Evolutionary conservation across 306 rosid genomes (phyloP).

Genomic region (Inga leiocalycina): DNA sequence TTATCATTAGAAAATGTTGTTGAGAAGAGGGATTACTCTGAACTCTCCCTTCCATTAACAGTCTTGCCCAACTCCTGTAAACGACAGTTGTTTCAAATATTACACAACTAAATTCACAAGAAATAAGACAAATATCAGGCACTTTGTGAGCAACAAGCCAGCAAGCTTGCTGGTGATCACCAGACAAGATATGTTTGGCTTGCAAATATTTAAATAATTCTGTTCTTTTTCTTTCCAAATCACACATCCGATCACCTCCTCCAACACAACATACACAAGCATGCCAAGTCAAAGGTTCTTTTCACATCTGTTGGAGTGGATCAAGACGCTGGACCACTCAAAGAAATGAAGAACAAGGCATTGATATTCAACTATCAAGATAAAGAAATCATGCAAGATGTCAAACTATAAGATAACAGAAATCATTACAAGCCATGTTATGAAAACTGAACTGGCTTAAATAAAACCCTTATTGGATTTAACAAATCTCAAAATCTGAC

Average conservation of each 20-base stretch:
- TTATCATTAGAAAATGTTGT: slow-evolving; percentile 12
- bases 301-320: slow-evolving; percentile 10
- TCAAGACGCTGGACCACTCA: slow-evolving; percentile 1
- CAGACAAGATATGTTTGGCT: slow-evolving; percentile 10
- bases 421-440: not conserved
- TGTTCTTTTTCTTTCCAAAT: slow-evolving; percentile 13
- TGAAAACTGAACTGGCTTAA: not conserved
- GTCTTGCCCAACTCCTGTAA: slow-evolving; percentile 60
- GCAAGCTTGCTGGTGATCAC: slow-evolving; percentile 17
- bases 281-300: not conserved
- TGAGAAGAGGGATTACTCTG: slow-evolving; percentile 52
- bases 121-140: slow-evolving; percentile 30
- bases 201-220: slow-evolving; percentile 6
- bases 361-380: slow-evolving; percentile 15
- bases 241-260: slow-evolving; percentile 11
- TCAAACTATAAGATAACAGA: slow-evolving; percentile 14
- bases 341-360: not conserved
- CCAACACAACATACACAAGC: slow-evolving; percentile 14
- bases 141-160: slow-evolving; percentile 1
- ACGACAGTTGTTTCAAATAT: slow-evolving; percentile 28
- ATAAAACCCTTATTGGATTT: slow-evolving; percentile 22
- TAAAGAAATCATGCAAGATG: slow-evolving; percentile 20
- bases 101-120: slow-evolving; percentile 16
- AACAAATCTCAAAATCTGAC: slow-evolving; percentile 18
- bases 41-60: slow-evolving; percentile 51